Base-by-base conservation (phyloP, 352 stramenopile genomes). In the Globisporangium viniferum region DNA sequence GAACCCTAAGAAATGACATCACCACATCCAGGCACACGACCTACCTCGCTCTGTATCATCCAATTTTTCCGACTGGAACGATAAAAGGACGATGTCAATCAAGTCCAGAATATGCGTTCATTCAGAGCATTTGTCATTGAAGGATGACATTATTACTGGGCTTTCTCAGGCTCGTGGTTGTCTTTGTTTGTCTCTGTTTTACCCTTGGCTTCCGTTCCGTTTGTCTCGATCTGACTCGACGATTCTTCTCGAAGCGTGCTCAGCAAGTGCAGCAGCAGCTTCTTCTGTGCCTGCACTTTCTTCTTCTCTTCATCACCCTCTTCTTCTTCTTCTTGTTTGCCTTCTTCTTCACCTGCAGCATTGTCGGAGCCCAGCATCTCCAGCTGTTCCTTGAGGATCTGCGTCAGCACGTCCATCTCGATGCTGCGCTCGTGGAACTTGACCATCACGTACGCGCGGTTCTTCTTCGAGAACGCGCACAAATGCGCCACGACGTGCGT, bases 361-460 rank as follows among this genome's bases (percentile, higher is more conserved):
- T 63, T 33, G 22, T 48, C 27, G 0, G 67, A 60, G 15, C 71
- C 27, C 0, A 94, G 70, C n/a, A 86, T 71, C n/a, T 80, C 69
- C 15, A 92, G 64, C 22, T 93, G 85, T 33, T 92, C 84, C 0
- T 73, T 61, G 14, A 95, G 67, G 6, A 93, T 73, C n/a, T 68
- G 53, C 2, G 56, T 54, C 1, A 93, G 64, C 31, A 67, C 69
- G 10, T 82, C 72, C 36, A 81, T 75, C 5, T 91, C 82, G 12
- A 93, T 71, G 59, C 74, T 90, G 33, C 79, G 83, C 64, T 92
- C 86, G 55, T 93, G 77, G 62, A 90, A 91, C 64, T 93, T 91
- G 55, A 93, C 75, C 69, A 89, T 81, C 15, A 89, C 72, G 55
- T 93, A 92, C 7, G 84, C 86, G 29, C 76, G 78, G 15, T 88